Evolutionary conservation across 1,284 basidiomycete genomes (phyloP).

Genomic region (Cystobasidium slooffiae): DNA sequence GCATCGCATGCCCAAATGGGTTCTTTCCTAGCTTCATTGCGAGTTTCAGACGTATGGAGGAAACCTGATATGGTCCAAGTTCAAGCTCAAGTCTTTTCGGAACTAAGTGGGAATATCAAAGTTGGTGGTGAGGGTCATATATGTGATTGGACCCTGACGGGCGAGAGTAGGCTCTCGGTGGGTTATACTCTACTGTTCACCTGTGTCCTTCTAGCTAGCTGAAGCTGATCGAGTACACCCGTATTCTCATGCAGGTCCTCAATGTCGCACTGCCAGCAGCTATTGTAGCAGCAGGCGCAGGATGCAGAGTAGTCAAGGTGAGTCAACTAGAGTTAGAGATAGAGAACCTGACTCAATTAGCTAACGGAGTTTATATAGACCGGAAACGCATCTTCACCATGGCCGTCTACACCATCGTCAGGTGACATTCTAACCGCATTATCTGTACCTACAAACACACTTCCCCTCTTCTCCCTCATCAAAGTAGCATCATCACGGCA

Average conservation of each 20-base stretch:
- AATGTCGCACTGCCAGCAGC: conserved; percentile 96
- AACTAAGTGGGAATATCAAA: conserved; percentile 48
- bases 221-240: conserved; percentile 76
- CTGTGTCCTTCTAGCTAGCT: too few species aligned
- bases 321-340: conserved; percentile 46
- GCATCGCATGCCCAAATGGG: conserved; percentile 51
- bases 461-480: conserved; percentile 64
- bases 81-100: conserved; percentile 72
- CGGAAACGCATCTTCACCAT: conserved; percentile 88
- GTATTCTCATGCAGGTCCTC: conserved; percentile 87
- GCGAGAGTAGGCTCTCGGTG: conserved; percentile 33
- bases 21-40: conserved; percentile 52
- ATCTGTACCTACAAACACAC: conserved; percentile 72
- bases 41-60: conserved; percentile 50
- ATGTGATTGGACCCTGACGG: conserved; percentile 63
- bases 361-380: conserved; percentile 64
- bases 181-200: too few species aligned
- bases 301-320: conserved; percentile 90
- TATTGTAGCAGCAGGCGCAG: conserved; percentile 94
- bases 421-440: conserved; percentile 89
- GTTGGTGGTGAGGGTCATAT: conserved; percentile 60
- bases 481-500: conserved; percentile 58
- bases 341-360: background rate
- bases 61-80: conserved; percentile 60
- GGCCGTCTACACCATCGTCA: conserved; percentile 80